These are phyloP conservation scores for Erodium chrysanthum DNA, from an alignment of 441 rosid genomes.

Conservation along the genomic window DNA sequence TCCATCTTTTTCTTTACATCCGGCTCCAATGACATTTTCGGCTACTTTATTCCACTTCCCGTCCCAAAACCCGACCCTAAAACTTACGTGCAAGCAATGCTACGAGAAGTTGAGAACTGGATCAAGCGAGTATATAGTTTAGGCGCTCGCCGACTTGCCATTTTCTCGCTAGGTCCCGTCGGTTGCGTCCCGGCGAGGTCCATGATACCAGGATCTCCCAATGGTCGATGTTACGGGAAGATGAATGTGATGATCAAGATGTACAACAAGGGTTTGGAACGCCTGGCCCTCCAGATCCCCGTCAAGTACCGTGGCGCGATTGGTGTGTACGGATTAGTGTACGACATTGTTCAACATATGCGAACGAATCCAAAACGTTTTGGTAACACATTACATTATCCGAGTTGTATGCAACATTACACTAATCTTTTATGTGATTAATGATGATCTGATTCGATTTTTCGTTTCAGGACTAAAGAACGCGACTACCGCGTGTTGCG, in stretches of 20 bases:
- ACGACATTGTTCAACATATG: conserved; percentile 34
- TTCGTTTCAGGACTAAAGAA: conserved; percentile 34
- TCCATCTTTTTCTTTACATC: conserved; percentile 45
- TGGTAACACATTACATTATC: conserved; percentile 22
- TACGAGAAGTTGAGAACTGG: conserved; percentile 23
- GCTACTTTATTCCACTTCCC: conserved; percentile 31
- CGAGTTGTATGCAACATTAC: too few species aligned
- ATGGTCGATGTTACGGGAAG: conserved; percentile 32
- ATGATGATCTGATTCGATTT: neutral
- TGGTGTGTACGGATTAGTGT: conserved; percentile 43
- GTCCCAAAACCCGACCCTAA: conserved; percentile 29
- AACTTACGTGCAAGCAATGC: conserved; percentile 37
- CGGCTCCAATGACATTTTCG: conserved; percentile 56
- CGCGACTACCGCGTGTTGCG: conserved; percentile 44
- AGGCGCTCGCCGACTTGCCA: conserved; percentile 36
- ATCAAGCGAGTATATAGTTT: conserved; percentile 28
- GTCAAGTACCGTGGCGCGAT: conserved; percentile 31
- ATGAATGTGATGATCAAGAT: conserved; percentile 49
- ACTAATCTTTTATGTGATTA: too few species aligned
- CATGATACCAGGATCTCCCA: conserved; percentile 33
- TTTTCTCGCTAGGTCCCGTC: conserved; percentile 40
- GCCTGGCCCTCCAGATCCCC: conserved; percentile 27
- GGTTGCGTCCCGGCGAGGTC: conserved; percentile 54
- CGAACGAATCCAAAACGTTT: conserved; percentile 36
- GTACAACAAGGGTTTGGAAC: conserved; percentile 39